Evolutionary conservation across 306 rosid species (phyloP).

Genomic region (Carpinus viminea): DNA sequence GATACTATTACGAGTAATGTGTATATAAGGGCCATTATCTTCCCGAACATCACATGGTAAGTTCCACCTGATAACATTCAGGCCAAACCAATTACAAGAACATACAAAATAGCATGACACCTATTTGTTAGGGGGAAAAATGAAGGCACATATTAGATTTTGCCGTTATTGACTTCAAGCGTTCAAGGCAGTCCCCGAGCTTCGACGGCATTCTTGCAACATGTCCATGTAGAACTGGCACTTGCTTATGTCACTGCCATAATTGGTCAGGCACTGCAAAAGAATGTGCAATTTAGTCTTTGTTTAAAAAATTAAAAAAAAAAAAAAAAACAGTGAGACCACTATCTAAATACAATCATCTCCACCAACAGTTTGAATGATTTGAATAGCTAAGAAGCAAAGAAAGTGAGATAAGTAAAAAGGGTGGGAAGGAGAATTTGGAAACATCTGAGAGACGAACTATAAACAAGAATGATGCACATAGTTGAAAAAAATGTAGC

Average conservation of each 20-base stretch:
- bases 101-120: background rate
- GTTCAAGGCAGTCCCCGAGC: background rate
- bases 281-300: background rate
- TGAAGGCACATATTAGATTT: background rate
- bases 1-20: background rate
- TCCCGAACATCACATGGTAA: background rate
- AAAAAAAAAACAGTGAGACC: background rate
- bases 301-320: background rate
- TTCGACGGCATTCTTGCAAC: constrained; percentile 24
- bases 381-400: background rate
- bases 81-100: background rate
- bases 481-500: background rate
- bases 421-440: background rate
- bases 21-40: background rate
- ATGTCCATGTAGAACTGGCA: constrained; percentile 39
- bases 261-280: constrained; percentile 33
- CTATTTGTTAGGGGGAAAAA: background rate
- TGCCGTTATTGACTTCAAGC: constrained; percentile 11
- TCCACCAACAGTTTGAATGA: background rate
- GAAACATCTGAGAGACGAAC: background rate
- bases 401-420: background rate
- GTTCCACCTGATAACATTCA: background rate
- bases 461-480: background rate
- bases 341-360: background rate
- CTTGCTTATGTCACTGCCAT: constrained; percentile 37